phyloP scores from a whole-genome alignment of 2,329 filamentous ascomycete genomes.

The Magnaporthiopsis poae region DNA sequence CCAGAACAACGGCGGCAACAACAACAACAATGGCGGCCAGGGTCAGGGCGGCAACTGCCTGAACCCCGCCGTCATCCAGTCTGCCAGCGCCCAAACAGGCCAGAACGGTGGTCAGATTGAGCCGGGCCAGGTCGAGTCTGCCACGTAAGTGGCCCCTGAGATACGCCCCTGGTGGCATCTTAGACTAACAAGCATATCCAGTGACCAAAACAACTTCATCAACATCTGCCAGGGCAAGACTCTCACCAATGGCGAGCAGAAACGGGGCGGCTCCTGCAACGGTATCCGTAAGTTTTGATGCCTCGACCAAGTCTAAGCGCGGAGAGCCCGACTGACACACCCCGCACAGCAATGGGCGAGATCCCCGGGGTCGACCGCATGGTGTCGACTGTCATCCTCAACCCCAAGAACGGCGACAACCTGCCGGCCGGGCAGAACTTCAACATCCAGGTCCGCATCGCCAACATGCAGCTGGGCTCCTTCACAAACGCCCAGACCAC shows the following conservation, averaged over 20 bases:
- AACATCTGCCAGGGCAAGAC: conserved; percentile 49
- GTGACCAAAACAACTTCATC: conserved; percentile 53
- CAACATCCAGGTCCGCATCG: conserved; percentile 40
- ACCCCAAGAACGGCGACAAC: conserved; percentile 42
- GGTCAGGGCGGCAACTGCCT: conserved; percentile 25
- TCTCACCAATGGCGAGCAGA: conserved; percentile 53
- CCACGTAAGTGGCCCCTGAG: conserved; percentile 32
- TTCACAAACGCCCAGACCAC: conserved; percentile 52
- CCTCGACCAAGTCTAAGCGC: background rate
- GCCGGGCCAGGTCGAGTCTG: conserved; percentile 41
- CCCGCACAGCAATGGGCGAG: conserved; percentile 44
- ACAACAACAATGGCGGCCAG: conserved; percentile 9
- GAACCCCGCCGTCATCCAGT: conserved; percentile 35
- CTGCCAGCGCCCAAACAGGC: conserved; percentile 39
- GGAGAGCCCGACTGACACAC: background rate
- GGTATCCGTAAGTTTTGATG: conserved; percentile 41
- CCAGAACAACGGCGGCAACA: conserved; percentile 12
- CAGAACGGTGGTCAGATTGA: conserved; percentile 27
- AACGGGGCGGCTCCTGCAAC: conserved; percentile 52
- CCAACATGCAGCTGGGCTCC: conserved; percentile 45
- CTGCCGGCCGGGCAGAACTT: conserved; percentile 40
- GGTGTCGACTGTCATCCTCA: conserved; percentile 46
- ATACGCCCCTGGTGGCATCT: background rate
- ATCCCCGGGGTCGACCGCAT: conserved; percentile 47
- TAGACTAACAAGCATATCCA: conserved; percentile 17